These are phyloP conservation scores for Myriangium duriaei DNA, from an alignment of 2,329 filamentous ascomycete species.

Conservation along the genomic window DNA sequence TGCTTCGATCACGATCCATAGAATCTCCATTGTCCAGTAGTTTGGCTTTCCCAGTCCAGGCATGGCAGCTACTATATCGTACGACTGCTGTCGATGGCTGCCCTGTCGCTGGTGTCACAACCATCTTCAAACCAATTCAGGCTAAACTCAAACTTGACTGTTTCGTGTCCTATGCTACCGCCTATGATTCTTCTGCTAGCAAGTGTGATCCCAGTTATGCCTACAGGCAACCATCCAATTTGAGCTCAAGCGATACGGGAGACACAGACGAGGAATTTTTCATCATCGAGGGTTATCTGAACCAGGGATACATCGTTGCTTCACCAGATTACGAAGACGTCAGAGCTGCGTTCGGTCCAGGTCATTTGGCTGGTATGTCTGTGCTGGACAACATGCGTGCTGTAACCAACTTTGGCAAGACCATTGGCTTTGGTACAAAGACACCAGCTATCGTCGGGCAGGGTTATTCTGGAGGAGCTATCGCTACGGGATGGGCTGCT, in stretches of 20 bases:
- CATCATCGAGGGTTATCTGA: slow-evolving; percentile 14
- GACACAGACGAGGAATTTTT: slow-evolving; percentile 15
- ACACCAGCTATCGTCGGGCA: slow-evolving; percentile 30
- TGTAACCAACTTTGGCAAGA: slow-evolving; percentile 18
- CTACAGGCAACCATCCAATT: slow-evolving; percentile 15
- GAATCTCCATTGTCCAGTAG: slow-evolving; percentile 16
- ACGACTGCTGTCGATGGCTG: slow-evolving; percentile 18
- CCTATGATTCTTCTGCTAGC: slow-evolving; percentile 24
- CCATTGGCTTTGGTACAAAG: slow-evolving; percentile 17
- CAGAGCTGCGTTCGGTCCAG: slow-evolving; percentile 20
- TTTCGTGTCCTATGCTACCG: slow-evolving; percentile 20
- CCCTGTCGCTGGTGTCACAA: slow-evolving; percentile 18
- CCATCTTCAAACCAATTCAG: slow-evolving; percentile 16
- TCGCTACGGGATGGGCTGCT: slow-evolving; percentile 41
- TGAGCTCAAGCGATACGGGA: not conserved
- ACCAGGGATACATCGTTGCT: slow-evolving; percentile 18
- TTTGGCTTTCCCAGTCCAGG: slow-evolving; percentile 14
- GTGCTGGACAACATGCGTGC: slow-evolving; percentile 33
- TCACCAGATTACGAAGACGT: slow-evolving; percentile 32
- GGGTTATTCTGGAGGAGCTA: slow-evolving; percentile 44
- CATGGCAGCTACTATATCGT: slow-evolving; percentile 18
- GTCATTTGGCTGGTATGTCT: slow-evolving; percentile 29
- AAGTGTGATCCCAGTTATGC: slow-evolving; percentile 29
- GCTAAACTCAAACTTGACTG: slow-evolving; percentile 14
- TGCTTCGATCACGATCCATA: slow-evolving; percentile 16